phyloP scores from a whole-genome alignment of 1,284 basidiomycete genomes.

The Ustilago vetiveriae region DNA sequence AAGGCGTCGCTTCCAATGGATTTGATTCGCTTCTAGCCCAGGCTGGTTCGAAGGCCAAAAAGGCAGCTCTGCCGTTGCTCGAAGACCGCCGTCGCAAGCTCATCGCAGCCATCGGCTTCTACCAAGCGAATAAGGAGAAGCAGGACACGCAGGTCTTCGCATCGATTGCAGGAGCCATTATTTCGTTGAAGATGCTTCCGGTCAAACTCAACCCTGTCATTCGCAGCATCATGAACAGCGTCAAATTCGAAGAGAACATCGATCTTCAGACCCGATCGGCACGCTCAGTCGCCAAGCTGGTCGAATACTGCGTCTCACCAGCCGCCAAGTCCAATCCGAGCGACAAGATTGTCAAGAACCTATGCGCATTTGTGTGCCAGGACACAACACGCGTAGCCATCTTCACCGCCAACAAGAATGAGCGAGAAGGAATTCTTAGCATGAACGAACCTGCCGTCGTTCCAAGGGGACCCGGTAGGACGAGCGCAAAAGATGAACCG shows the following conservation, averaged over 20 bases:
- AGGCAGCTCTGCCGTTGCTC: slow-evolving; percentile 76
- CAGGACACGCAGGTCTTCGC: slow-evolving; percentile 89
- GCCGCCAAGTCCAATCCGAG: slow-evolving; percentile 73
- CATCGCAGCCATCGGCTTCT: slow-evolving; percentile 81
- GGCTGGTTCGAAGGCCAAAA: slow-evolving; percentile 75
- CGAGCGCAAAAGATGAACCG: slow-evolving; percentile 34
- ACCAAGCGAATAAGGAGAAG: slow-evolving; percentile 82
- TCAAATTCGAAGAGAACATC: slow-evolving; percentile 84
- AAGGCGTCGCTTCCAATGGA: slow-evolving; percentile 76
- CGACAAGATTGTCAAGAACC: slow-evolving; percentile 97
- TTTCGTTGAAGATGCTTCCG: slow-evolving; percentile 69
- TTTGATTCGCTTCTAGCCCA: slow-evolving; percentile 74
- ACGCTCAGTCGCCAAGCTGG: slow-evolving; percentile 83
- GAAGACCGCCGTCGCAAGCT: slow-evolving; percentile 81
- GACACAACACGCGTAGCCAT: slow-evolving; percentile 89
- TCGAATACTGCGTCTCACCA: slow-evolving; percentile 80
- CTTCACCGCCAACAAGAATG: slow-evolving; percentile 76
- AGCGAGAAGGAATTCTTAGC: slow-evolving; percentile 80
- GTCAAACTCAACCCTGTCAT: slow-evolving; percentile 92
- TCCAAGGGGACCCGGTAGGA: slow-evolving; percentile 24
- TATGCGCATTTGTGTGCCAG: slow-evolving; percentile 91
- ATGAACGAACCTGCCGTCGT: slow-evolving; percentile 69
- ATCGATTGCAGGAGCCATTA: slow-evolving; percentile 87
- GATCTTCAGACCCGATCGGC: slow-evolving; percentile 92
- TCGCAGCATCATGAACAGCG: slow-evolving; percentile 95